These are phyloP conservation scores for Zalaria obscura DNA, from an alignment of 2,329 filamentous ascomycete species.

Conservation along the genomic window DNA sequence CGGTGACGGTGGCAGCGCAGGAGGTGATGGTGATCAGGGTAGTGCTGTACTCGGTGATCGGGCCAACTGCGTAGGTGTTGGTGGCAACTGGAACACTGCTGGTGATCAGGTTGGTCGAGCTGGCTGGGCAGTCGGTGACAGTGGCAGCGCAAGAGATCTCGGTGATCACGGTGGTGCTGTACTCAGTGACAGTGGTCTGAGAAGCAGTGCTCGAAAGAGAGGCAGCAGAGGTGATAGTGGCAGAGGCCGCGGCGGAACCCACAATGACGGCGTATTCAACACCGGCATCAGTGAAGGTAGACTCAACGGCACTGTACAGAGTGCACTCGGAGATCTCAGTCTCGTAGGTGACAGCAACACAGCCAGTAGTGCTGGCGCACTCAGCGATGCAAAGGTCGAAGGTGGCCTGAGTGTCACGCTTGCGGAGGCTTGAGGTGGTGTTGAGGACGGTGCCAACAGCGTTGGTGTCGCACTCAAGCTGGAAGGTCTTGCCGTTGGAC, in stretches of 20 bases:
- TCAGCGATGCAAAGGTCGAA: neutral
- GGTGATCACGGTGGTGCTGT: constrained; percentile 7
- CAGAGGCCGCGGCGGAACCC: neutral
- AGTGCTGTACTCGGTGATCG: constrained; percentile 4
- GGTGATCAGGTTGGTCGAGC: constrained; percentile 2
- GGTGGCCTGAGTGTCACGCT: constrained; percentile 1
- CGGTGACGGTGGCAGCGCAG: constrained; percentile 11
- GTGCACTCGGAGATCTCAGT: neutral
- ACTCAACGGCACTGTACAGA: neutral
- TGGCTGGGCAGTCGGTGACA: constrained; percentile 4
- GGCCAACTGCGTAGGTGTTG: neutral
- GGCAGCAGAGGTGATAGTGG: neutral
- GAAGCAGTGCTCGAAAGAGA: neutral
- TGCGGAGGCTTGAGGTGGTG: constrained; percentile 1
- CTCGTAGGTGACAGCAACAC: neutral
- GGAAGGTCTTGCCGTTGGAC: neutral
- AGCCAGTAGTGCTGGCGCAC: neutral
- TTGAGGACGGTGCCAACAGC: constrained; percentile 3
- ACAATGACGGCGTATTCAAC: constrained; percentile 1
- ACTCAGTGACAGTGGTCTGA: constrained; percentile 7
- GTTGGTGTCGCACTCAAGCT: constrained; percentile 3
- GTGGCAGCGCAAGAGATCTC: constrained; percentile 5
- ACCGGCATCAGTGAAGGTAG: neutral
- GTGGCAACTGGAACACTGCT: constrained; percentile 8
- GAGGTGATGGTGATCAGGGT: constrained; percentile 11